A percentile compares a stretch with the other conserved stretches of the same genome.
phyloP scores from a whole-genome alignment of 352 stramenopile genomes.

The Phytophthora fragariaefolia region DNA sequence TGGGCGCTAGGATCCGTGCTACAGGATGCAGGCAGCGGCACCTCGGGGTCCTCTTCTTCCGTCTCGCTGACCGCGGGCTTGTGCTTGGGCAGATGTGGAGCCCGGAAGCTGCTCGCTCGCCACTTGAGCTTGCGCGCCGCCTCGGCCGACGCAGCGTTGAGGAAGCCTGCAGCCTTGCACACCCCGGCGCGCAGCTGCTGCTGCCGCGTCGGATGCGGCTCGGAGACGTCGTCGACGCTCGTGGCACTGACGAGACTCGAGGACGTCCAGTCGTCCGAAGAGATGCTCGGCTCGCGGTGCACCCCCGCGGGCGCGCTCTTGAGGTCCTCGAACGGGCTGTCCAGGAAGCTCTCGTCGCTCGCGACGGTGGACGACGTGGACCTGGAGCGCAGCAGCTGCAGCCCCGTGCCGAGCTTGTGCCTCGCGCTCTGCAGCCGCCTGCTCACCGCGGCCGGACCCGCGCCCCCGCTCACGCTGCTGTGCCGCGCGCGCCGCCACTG shows the following conservation, averaged over 20 bases:
- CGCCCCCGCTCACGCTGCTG: slow-evolving; percentile 32
- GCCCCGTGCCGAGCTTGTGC: slow-evolving; percentile 37
- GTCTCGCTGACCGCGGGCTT: slow-evolving; percentile 43
- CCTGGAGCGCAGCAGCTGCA: slow-evolving; percentile 54
- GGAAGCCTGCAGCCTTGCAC: slow-evolving; percentile 49
- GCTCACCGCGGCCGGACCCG: slow-evolving; percentile 35
- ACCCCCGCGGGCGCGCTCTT: slow-evolving; percentile 27
- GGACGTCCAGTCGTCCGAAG: slow-evolving; percentile 17
- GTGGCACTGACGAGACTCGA: slow-evolving; percentile 21
- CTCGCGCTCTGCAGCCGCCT: slow-evolving; percentile 42
- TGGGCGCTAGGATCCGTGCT: slow-evolving; percentile 6
- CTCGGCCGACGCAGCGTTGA: slow-evolving; percentile 62
- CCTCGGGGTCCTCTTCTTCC: slow-evolving; percentile 48
- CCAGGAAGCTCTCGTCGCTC: slow-evolving; percentile 61
- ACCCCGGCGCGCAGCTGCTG: slow-evolving; percentile 52
- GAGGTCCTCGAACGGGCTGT: slow-evolving; percentile 34
- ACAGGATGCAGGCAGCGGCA: slow-evolving; percentile 9
- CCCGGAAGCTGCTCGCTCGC: slow-evolving; percentile 21
- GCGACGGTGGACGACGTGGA: slow-evolving; percentile 50
- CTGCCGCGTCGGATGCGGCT: slow-evolving; percentile 27
- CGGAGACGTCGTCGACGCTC: slow-evolving; percentile 12
- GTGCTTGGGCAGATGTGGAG: slow-evolving; percentile 24
- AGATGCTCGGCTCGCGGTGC: slow-evolving; percentile 30
- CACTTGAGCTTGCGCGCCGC: slow-evolving; percentile 62
- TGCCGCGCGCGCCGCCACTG: slow-evolving; percentile 40